Base-by-base conservation (phyloP, 148 eudicot species). In the Cornus suecica region DNA sequence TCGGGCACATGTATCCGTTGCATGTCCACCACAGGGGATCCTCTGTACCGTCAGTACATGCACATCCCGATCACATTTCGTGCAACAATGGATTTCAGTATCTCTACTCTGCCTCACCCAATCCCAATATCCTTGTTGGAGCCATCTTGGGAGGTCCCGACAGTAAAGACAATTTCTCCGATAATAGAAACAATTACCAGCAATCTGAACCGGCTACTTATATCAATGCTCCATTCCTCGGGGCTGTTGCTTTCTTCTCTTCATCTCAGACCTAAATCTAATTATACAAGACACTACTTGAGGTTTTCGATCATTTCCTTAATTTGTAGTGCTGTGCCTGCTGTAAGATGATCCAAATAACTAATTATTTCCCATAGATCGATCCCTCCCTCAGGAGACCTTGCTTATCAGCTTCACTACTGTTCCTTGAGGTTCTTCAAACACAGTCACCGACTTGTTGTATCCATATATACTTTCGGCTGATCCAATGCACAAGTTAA, bases 121-220 rank as follows among this genome's bases (percentile, higher is more conserved):
- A 93, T 66, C 97, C 95, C 5, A 93, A 93, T 45, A 61, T 89
- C 69, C 92, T 91, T 1, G 81, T 82, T 5, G 98, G 98, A 74
- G 98, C 98, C 24, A 77, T 93, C 8, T 24, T 93, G 71, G 98
- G 98, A 2, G 98, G 98, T 27, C 94, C 98, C 5, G 98, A 91
- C 67, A 74, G 42, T 66, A 73, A 54, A 0, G 98, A 93, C 68
- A 77, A 71, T 0, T 93, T 85, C 15, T 75, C 86, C 0, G 98
- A 93, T 83, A 91, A 89, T 27, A 84, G 98, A 72, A 82, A 83
- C 60, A 90, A 91, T 24, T 93, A 89, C 71, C 78, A 81, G 73
- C 92, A 93, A 70, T 90, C 92, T 14, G 98, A 93, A 78, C 98
- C 98, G 0, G 89, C 98, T 27, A 93, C 98, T 0, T 93, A 93